These are phyloP conservation scores for Isatis lusitanica DNA, from an alignment of 441 rosid genomes.

Conservation along the genomic window DNA sequence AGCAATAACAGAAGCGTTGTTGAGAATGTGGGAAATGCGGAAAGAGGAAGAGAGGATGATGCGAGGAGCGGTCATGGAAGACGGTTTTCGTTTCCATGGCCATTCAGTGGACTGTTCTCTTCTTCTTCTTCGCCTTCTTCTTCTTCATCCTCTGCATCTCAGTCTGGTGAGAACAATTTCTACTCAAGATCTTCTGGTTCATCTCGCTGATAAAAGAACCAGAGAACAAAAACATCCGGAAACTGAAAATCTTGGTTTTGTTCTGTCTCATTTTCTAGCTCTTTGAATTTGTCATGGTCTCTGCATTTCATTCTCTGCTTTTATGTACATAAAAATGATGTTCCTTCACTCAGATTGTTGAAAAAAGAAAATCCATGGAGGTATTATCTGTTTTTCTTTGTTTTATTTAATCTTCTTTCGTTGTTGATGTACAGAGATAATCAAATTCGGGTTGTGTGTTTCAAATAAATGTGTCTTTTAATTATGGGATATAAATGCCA, in stretches of 20 bases:
- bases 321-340: slow-evolving; percentile 30
- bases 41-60: slow-evolving; percentile 45
- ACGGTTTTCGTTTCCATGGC: slow-evolving; percentile 79
- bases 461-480: not conserved
- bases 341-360: slow-evolving; percentile 25
- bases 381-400: slow-evolving; percentile 3
- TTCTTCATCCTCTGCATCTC: slow-evolving; percentile 35
- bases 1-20: slow-evolving; percentile 16
- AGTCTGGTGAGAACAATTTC: slow-evolving; percentile 42
- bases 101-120: slow-evolving; percentile 66
- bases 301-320: slow-evolving; percentile 27
- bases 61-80: slow-evolving; percentile 51
- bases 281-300: slow-evolving; percentile 1
- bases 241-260: slow-evolving; percentile 3
- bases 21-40: slow-evolving; percentile 39
- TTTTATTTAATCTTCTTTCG: not conserved
- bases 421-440: slow-evolving; percentile 32
- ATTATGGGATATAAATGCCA: not conserved
- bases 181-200: slow-evolving; percentile 36
- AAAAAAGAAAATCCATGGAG: slow-evolving; percentile 1
- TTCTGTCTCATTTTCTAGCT: slow-evolving; percentile 25
- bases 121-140: slow-evolving; percentile 35
- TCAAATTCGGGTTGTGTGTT: slow-evolving; percentile 13
- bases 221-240: slow-evolving; percentile 29
- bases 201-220: slow-evolving; percentile 39